Evolutionary conservation across 768 basidiomycete species (phyloP), one percentile per base, ranked within the genome.

Genomic region (Agaricus subrufescens): DNA sequence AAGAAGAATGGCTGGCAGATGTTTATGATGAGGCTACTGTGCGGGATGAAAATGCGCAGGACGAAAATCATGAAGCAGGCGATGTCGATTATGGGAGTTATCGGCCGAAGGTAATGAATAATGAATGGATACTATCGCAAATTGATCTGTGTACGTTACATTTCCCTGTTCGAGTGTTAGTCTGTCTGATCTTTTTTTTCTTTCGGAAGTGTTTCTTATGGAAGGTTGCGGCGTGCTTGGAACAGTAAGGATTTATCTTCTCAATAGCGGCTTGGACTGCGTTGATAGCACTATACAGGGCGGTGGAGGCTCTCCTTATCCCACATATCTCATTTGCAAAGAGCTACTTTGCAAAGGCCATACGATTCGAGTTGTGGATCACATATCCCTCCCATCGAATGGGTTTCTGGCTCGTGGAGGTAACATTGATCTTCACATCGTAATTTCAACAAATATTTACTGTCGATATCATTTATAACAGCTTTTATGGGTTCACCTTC

Each of bases 211-310:
- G 53, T 86, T 81, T 72, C 80, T 87, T 46, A 76, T 82, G 26
- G 80, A 82, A 52, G 85, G 85, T 30, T 84, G 84, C 51, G 82
- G 81, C 40, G 72, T 86, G 40, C 71, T 87, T 1, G 85, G 85
- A 0, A 80, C 77, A 15, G 71, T 69, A 57, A 8, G 57, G 15
- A 19, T 19, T 19, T 19, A 19, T 19, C 19, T 19, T 19, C 19
- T 19, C 19, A 19, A 19, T 19, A 19, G 19, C 19, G 19, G 19
- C 19, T 1, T 19, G 19, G 19, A 49, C 29, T 38, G 44, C 4
- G 19, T 26, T 55, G 9, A 11, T 39, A 7, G 11, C 51, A 29
- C 30, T 49, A 12, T 42, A 12, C 51, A 71, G 70, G 85, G 85
- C 2, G 85, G 85, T 29, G 85, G 85, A 2, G 85, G 85, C 6